These are phyloP conservation scores for Curvularia sp. DNA, from an alignment of 2,329 filamentous ascomycete species.

Conservation along the genomic window DNA sequence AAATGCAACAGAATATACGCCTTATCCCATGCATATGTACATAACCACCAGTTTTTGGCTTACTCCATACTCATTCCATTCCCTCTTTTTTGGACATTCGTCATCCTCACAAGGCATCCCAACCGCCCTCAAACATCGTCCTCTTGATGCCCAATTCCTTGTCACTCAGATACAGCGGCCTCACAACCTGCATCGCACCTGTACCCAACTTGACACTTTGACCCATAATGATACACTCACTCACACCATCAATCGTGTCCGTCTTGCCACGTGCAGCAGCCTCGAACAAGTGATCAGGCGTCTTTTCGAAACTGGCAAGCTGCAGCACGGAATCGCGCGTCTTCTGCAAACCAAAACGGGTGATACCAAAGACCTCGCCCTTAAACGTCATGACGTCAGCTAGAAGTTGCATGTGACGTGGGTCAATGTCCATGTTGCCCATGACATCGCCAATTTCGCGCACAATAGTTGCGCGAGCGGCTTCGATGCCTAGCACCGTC, in stretches of 20 bases:
- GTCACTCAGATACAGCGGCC: slow-evolving; percentile 61
- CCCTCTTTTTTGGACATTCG: background rate
- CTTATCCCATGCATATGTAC: background rate
- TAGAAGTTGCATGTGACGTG: slow-evolving; percentile 94
- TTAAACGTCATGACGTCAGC: slow-evolving; percentile 99
- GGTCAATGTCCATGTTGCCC: slow-evolving; percentile 94
- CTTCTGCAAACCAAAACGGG: slow-evolving; percentile 92
- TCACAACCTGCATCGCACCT: slow-evolving; percentile 87
- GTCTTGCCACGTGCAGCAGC: slow-evolving; percentile 91
- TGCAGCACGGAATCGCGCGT: slow-evolving; percentile 95
- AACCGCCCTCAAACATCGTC: slow-evolving; percentile 49
- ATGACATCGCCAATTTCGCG: slow-evolving; percentile 88
- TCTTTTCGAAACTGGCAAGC: slow-evolving; percentile 96
- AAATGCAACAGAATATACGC: background rate
- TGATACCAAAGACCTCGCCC: slow-evolving; percentile 95
- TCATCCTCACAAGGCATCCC: slow-evolving; percentile 39
- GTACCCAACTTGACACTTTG: slow-evolving; percentile 93
- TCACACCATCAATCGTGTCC: slow-evolving; percentile 91
- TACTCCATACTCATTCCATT: background rate
- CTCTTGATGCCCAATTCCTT: slow-evolving; percentile 37
- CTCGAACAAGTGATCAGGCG: slow-evolving; percentile 95
- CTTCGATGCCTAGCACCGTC: slow-evolving; percentile 92
- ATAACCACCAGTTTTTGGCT: background rate
- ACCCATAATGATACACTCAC: slow-evolving; percentile 97
- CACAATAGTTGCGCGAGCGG: slow-evolving; percentile 87